Percentiles rank a stretch among this genome's conserved stretches.
Conservation (phyloP, 208 protist species). For the Acanthamoeba royreba region DNA sequence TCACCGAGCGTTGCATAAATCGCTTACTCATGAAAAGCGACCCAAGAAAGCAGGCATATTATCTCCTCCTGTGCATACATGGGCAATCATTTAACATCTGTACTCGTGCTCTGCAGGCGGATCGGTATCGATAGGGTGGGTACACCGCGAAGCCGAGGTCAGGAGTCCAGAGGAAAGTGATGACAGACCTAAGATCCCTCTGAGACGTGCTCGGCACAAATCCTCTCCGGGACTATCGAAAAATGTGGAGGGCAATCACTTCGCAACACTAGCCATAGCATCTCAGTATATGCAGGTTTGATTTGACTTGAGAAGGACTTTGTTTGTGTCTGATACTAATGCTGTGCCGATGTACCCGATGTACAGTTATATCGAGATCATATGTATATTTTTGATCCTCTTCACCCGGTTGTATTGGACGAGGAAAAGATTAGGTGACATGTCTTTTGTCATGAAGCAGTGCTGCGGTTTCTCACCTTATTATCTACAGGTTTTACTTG, state of each 20-base stretch:
- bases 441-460: neutral
- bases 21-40: neutral
- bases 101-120: neutral
- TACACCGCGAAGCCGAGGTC: neutral
- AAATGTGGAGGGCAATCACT: neutral
- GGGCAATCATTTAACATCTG: too few relatives aligned
- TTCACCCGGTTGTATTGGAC: slow-evolving; percentile 17
- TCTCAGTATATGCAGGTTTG: neutral
- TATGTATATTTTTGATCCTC: slow-evolving; percentile 8
- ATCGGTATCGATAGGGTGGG: neutral
- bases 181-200: neutral
- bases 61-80: too few relatives aligned
- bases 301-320: too few relatives aligned
- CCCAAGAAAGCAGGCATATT: neutral
- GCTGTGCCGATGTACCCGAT: neutral
- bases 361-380: neutral
- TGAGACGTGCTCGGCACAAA: neutral
- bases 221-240: neutral
- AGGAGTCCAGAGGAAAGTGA: neutral
- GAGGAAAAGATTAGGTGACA: neutral
- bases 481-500: neutral
- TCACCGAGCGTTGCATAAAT: neutral
- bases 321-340: neutral
- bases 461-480: neutral
- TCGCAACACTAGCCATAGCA: neutral